These are phyloP conservation scores for Fusarium euwallaceae DNA, from an alignment of 2,329 filamentous ascomycete genomes.

Conservation along the genomic window DNA sequence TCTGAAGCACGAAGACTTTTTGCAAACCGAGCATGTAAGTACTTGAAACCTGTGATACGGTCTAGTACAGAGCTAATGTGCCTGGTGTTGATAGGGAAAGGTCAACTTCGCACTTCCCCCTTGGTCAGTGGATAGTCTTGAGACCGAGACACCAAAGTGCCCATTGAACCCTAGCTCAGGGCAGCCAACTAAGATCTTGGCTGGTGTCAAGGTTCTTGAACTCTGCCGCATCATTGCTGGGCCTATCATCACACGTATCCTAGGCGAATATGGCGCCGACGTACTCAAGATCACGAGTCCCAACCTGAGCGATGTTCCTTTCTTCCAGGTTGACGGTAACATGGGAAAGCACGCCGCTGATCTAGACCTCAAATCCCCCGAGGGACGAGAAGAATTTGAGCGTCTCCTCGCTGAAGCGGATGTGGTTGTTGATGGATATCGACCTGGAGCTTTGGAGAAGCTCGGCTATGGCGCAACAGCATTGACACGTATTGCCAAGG, in stretches of 20 bases:
- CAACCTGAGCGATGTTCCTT: conserved; percentile 76
- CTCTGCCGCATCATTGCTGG: conserved; percentile 82
- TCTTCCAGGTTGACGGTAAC: conserved; percentile 80
- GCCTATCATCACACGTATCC: conserved; percentile 76
- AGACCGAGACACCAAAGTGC: conserved; percentile 62
- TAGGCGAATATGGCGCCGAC: conserved; percentile 82
- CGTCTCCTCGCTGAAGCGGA: conserved; percentile 72
- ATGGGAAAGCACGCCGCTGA: conserved; percentile 77
- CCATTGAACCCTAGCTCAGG: conserved; percentile 49
- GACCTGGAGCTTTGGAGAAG: conserved; percentile 73
- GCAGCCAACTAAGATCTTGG: conserved; percentile 53
- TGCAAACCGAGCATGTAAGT: conserved; percentile 61
- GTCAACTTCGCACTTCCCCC: conserved; percentile 57
- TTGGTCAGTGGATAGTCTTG: conserved; percentile 65
- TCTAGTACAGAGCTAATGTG: background rate
- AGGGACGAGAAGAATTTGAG: conserved; percentile 69
- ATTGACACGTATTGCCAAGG: conserved; percentile 65
- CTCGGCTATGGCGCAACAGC: conserved; percentile 73
- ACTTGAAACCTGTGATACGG: background rate
- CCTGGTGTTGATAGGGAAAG: conserved; percentile 56
- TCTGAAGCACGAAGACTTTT: conserved; percentile 71
- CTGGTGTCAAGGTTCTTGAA: conserved; percentile 80
- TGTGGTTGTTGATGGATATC: conserved; percentile 76
- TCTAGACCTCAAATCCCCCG: conserved; percentile 69
- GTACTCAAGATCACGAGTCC: conserved; percentile 80